These are phyloP conservation scores for Lyophyllum atratum DNA, from an alignment of 768 basidiomycete genomes.

Conservation along the genomic window DNA sequence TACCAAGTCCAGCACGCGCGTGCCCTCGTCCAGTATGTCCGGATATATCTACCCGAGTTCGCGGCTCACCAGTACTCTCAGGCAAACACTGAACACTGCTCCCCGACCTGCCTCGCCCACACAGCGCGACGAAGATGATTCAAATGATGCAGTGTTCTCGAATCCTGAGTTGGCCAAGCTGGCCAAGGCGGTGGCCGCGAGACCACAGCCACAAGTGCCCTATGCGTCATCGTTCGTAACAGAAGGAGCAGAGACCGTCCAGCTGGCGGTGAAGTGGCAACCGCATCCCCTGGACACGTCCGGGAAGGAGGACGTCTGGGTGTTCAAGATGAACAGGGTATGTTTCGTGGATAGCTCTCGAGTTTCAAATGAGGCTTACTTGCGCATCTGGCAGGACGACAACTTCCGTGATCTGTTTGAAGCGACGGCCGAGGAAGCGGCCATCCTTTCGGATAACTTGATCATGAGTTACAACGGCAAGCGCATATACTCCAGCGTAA, in stretches of 20 bases:
- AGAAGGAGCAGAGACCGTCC: constrained; percentile 38
- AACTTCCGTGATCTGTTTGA: constrained; percentile 67
- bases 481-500: constrained; percentile 69
- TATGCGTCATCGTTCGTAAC: constrained; percentile 32
- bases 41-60: background rate
- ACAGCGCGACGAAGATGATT: constrained; percentile 40
- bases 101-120: constrained; percentile 52
- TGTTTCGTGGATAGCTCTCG: constrained; percentile 12
- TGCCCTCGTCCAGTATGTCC: constrained; percentile 58
- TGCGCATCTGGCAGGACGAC: constrained; percentile 48
- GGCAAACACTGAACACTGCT: constrained; percentile 46
- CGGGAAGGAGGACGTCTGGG: constrained; percentile 43
- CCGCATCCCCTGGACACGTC: constrained; percentile 58
- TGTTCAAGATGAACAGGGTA: constrained; percentile 63
- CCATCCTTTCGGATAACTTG: constrained; percentile 50
- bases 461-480: constrained; percentile 62
- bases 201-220: constrained; percentile 18
- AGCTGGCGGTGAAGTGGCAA: constrained; percentile 61
- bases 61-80: constrained; percentile 22
- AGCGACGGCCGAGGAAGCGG: constrained; percentile 61
- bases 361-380: background rate
- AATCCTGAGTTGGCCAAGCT: constrained; percentile 68
- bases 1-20: constrained; percentile 58
- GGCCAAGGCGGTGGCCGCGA: constrained; percentile 33
- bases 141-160: constrained; percentile 49